Base-by-base conservation (phyloP, 2,329 filamentous ascomycete species). In the Colletotrichum melonis region DNA sequence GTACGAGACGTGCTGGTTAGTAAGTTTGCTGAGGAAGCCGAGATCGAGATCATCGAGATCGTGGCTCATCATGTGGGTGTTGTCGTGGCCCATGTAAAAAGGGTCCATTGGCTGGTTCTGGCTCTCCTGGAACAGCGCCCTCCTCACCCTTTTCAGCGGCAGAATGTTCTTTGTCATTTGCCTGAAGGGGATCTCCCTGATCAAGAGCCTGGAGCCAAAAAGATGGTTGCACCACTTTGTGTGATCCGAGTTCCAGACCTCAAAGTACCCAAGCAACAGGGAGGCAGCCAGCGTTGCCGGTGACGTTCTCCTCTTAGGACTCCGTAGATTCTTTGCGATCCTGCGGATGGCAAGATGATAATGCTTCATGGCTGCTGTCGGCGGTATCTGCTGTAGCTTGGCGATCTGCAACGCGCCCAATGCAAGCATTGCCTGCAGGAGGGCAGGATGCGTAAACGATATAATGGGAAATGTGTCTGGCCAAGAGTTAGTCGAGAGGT, bases 181-280 rank as follows among this genome's bases (percentile, higher is more conserved):
- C 11, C 88, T 88, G 74, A 95, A 94, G 63, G 97, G 93, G 55
- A 97, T 93, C 79, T 98, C 95, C 65, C 90, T 89, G 30, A 98
- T 88, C 35, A 98, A 88, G 75, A 95, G 93, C 54, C 93, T 92
- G 11, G 95, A 94, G 14, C 97, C 97, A 60, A 94, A 91, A 49
- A 98, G 86, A 82, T 98, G 97, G 74, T 94, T 96, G 78, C 94
- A 97, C 97, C 97, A 99, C 81, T 98, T 98, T 68, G 93, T 92
- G 78, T 98, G 96, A 76, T 99, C 96, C 26, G 95, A 96, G 46
- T 93, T 93, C 92, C 96, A 97, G 22, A 98, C 94, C 81, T 98
- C 97, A 78, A 97, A 98, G 81, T 95, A 98, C 0, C 92, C 94
- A 8, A 99, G 88, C 8, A 98, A 85, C 46, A 98, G 86, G 0